Evolutionary conservation across 495 filamentous ascomycete genomes (phyloP).

Genomic region (Annulohypoxylon bovei): DNA sequence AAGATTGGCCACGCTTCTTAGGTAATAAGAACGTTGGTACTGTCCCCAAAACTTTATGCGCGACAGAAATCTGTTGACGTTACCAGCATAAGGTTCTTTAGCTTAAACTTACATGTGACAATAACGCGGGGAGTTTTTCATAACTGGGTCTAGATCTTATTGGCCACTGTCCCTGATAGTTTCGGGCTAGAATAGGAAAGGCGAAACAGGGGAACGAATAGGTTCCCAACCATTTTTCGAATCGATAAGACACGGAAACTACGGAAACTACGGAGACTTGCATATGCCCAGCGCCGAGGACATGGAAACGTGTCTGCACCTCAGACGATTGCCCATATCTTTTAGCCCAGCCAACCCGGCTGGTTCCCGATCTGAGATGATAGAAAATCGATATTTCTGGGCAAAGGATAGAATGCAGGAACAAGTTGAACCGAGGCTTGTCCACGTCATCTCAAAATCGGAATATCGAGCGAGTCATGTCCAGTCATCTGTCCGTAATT

Average conservation of each 20-base stretch:
- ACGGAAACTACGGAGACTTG: not conserved
- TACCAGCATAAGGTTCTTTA: slow-evolving; percentile 8
- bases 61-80: slow-evolving; percentile 30
- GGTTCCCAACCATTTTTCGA: slow-evolving; percentile 23
- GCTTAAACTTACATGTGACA: slow-evolving; percentile 40
- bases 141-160: slow-evolving; percentile 10
- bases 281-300: slow-evolving; percentile 12
- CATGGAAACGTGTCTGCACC: slow-evolving; percentile 35
- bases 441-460: slow-evolving; percentile 32
- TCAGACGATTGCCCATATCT: not conserved
- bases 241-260: not conserved
- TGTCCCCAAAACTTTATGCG: slow-evolving; percentile 10
- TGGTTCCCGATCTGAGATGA: slow-evolving; percentile 19
- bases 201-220: not conserved
- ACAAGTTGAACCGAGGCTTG: slow-evolving; percentile 22
- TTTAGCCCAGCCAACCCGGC: slow-evolving; percentile 6
- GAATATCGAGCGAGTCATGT: slow-evolving; percentile 22
- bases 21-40: not conserved
- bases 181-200: slow-evolving; percentile 1
- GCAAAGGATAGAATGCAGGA: slow-evolving; percentile 14
- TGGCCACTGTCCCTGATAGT: slow-evolving; percentile 16
- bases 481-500: slow-evolving; percentile 14
- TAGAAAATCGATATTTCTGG: not conserved
- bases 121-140: slow-evolving; percentile 19
- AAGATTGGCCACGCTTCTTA: slow-evolving; percentile 12